Base-by-base conservation (phyloP, 768 basidiomycete genomes). In the Dacryopinax primogenitus region DNA sequence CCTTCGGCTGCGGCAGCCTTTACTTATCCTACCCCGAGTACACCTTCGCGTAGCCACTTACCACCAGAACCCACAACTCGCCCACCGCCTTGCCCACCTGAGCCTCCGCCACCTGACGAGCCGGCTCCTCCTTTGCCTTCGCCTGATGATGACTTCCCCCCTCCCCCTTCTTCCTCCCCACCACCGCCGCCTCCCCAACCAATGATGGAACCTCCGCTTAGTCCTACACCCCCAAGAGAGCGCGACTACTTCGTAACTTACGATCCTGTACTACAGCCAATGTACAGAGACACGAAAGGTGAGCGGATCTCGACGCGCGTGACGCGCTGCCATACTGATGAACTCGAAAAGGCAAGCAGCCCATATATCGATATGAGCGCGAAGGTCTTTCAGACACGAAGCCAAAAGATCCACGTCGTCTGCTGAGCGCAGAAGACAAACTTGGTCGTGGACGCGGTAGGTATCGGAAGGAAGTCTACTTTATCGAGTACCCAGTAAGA, bases 81-180 rank as follows among this genome's bases (percentile, higher is more conserved):
- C 3, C 51, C 51, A 18, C 51, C 51, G 4, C 51, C 51, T 13
- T 58, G 51, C 18, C 51, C 51, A 9, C 51, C 51, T 13, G 51
- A 58, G 51, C 51, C 51, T 58, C 51, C 51, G 26, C 51, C 51
- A 58, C 51, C 51, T 9, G 51, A 58, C 30, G 51, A 58, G 30
- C 51, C 51, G 15, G 51, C 51, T 11, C 51, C 51, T 9, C 51
- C 51, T 32, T 21, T 58, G 30, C 51, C 51, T 30, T 58, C 51
- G 51, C 51, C 51, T 58, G 51, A 58, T 30, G 51, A 58, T 30
- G 51, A 58, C 30, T 32, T 32, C 26, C 26, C 51, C 51, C 51
- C 51, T 26, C 51, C 51, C 32, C 51, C 51, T 6, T 30, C 51
- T 28, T 30, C 51, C 23, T 58, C 51, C 51, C 15, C 51, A 28